Base-by-base conservation (phyloP, 345 rosid genomes). In the Linum trigynum region DNA sequence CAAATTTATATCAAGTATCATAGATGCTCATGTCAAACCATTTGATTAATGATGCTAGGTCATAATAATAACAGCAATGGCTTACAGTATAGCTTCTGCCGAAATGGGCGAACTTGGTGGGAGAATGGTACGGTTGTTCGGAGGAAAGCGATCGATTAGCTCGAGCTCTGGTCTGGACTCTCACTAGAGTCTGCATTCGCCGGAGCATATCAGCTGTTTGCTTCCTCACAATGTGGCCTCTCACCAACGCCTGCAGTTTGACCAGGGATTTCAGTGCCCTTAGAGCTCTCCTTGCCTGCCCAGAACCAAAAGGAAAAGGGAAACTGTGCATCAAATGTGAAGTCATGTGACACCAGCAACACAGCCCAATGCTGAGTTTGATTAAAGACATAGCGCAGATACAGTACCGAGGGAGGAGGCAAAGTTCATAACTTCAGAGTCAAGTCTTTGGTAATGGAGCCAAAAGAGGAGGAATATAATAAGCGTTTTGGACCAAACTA, bases 161-260 rank as follows among this genome's bases (percentile, higher is more conserved):
- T 16, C 78, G 74, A 17, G 68, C 78, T 57, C 78, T 68, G 32
- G 78, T 65, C 65, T 74, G 74, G 57, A 74, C 10, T 14, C 68
- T 62, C 23, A 74, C 71, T 50, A 74, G 66, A 15, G 74, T 74
- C 15, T 74, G 78, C 78, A 74, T 74, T 1, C 74, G 74, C 68
- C 78, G 58, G 59, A 74, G 78, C 78, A 74, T 74, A 32, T 74
- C 78, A 11, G 74, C 68, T 16, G 78, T 69, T 59, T 70, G 78
- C 67, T 74, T 74, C 63, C 78, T 70, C 45, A 74, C 78, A 40
- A 74, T 74, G 50, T 74, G 78, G 40, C 78, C 78, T 70, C 78
- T 69, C 59, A 66, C 78, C 38, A 74, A 66, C 17, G 78, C 78
- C 62, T 74, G 78, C 56, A 74, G 78, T 66, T 70, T 74, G 38